Evolutionary conservation across 495 filamentous ascomycete species (phyloP), one percentile per base, ranked within the genome.

Genomic region (Tuber melanosporum): DNA sequence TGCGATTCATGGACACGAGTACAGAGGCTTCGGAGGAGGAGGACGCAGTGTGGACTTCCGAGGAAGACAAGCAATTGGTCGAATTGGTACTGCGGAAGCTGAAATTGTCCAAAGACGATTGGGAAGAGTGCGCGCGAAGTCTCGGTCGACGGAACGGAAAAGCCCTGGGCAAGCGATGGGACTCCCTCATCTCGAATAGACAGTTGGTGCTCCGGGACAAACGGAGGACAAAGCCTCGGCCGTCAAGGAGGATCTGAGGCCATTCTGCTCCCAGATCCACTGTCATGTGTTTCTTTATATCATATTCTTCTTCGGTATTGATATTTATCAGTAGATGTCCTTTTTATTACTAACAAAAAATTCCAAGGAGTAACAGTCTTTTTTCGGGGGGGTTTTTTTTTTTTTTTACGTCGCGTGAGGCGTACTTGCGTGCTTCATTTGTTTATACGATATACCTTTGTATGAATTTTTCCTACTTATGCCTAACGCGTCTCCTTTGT

Each of bases 51-150:
- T 93, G 91, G 92, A 88, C 89, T 57, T 85, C 87, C 8, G 89
- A 91, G 71, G 91, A 94, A 78, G 92, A 94, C 83, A 86, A 90
- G 73, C 87, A 90, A 39, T 86, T 95, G 8, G 88, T 94, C 41
- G 89, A 92, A 81, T 85, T 93, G 43, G 91, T 94, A 46, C 86
- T 94, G 3, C 90, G 91, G 81, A 94, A 93, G 82, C 88, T 94
- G 72, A 89, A 89, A 77, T 89, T 94, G 41, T 89, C 89, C 66
- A 90, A 90, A 83, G 88, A 86, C 73, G 91, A 94, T 75, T 94
- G 91, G 92, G 90, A 93, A 71, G 92, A 94, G 75, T 94, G 92
- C 85, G 92, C 92, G 74, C 86, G 88, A 70, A 88, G 86, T 78
- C 86, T 94, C 75, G 89, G 89, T 36, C 91, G 89, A 82, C 84